phyloP scores from a whole-genome alignment of 257 asterid species.

The Oldenlandia corymbosa region DNA sequence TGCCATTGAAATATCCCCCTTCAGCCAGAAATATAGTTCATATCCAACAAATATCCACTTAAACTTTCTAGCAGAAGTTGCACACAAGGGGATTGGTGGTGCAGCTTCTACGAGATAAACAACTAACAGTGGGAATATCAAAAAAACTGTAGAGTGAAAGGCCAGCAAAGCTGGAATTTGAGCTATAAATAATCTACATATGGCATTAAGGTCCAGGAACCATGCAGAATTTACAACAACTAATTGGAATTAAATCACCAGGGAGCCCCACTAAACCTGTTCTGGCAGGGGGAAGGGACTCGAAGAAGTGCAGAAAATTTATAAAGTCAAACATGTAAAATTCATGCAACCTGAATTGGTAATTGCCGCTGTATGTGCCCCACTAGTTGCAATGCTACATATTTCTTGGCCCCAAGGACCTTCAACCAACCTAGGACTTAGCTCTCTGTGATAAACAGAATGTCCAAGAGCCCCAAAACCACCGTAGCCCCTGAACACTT shows the following conservation, averaged over 20 bases:
- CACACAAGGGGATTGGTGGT: no score
- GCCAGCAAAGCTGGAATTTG: background rate
- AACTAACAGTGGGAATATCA: no score
- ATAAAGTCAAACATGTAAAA: background rate
- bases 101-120: no score
- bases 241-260: background rate
- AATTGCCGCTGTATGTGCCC: conserved; percentile 87
- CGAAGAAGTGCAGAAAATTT: background rate
- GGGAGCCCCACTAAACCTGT: background rate
- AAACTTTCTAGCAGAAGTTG: no score
- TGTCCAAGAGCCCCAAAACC: conserved; percentile 99
- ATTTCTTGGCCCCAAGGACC: conserved; percentile 78
- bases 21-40: no score
- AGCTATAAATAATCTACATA: background rate
- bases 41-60: no score
- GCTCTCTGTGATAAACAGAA: conserved; percentile 77
- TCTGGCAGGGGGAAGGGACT: background rate
- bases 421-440: conserved; percentile 67
- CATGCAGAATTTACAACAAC: no score
- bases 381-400: conserved; percentile 74
- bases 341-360: conserved; percentile 59
- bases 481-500: conserved; percentile 98
- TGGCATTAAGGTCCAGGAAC: background rate
- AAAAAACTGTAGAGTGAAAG: background rate
- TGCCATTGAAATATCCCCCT: no score